Conservation (phyloP, 257 asterid genomes). For the Apocynum venetum region DNA sequence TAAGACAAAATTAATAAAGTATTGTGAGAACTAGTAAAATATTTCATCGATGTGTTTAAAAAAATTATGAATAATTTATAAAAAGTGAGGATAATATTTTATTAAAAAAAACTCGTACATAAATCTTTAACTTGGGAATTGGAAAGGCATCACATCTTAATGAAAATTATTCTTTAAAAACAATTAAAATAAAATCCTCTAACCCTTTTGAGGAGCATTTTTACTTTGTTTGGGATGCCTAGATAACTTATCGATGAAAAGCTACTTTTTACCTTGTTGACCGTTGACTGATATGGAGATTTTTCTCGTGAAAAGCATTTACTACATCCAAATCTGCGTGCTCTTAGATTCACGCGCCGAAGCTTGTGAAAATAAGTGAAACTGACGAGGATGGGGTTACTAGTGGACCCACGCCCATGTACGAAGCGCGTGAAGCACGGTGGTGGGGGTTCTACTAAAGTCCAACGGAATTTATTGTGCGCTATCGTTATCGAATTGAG, state of each 20-base stretch:
- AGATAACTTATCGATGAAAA: constrained; percentile 21
- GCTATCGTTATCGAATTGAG: neutral
- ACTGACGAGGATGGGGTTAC: neutral
- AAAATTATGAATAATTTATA: no score
- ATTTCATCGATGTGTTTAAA: no score
- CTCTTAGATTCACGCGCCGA: constrained; percentile 15
- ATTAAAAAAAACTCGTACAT: no score
- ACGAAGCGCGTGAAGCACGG: constrained; percentile 12
- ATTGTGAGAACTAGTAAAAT: no score
- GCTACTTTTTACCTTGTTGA: constrained; percentile 24
- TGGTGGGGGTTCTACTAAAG: constrained; percentile 5
- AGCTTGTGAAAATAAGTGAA: neutral
- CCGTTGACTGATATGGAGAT: constrained; percentile 23
- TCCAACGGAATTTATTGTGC: neutral
- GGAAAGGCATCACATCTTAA: no score
- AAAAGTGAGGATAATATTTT: no score
- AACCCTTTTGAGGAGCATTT: neutral
- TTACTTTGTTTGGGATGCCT: neutral
- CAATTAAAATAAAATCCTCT: no score
- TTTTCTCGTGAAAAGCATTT: constrained; percentile 14
- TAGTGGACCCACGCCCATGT: constrained; percentile 3
- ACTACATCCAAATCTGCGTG: neutral
- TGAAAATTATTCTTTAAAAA: no score
- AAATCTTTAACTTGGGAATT: no score
- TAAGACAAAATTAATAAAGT: no score